Evolutionary conservation across 2,329 filamentous ascomycete genomes (phyloP), one percentile per base, ranked within the genome.

Genomic region (Plectosphaerella cucumerina): DNA sequence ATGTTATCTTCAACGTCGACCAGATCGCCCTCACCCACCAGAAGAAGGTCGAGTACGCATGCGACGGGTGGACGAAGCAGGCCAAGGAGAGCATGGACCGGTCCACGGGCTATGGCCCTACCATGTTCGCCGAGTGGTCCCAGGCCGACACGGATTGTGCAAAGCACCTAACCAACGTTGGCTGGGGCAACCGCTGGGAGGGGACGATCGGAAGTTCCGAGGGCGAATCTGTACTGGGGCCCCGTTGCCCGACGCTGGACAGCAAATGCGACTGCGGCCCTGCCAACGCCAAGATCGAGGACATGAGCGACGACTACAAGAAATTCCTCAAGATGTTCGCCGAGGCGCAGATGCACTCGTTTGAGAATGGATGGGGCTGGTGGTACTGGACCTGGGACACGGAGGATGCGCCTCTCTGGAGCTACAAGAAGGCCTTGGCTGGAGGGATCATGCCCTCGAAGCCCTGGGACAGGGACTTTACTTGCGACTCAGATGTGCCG

Each of bases 321-420:
- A 73, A 84, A 59, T 97, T 93, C 70, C 75, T 99, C 56, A 81
- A 82, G 57, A 89, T 89, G 70, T 97, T 97, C 70, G 94, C 94
- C 6, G 87, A 96, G 70, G 94, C 92, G 49, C 94, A 99, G 73
- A 99, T 99, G 90, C 79, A 86, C 60, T 89, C 86, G 53, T 99
- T 97, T 64, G 93, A 97, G 69, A 85, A 86, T 56, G 90, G 89
- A 6, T 94, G 89, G 86, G 94, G 94, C 46, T 99, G 94, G 94
- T 97, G 96, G 73, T 99, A 99, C 72, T 99, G 94, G 94, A 97
- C 92, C 33, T 96, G 94, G 93, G 83, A 91, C 70, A 96, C 93
- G 26, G 93, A 97, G 74, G 78, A 71, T 57, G 85, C 88, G 46
- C 77, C 85, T 53, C 90, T 97, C 71, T 99, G 94, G 94, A 96